Base-by-base conservation (phyloP, 306 rosid species). In the Quercus mongolica region DNA sequence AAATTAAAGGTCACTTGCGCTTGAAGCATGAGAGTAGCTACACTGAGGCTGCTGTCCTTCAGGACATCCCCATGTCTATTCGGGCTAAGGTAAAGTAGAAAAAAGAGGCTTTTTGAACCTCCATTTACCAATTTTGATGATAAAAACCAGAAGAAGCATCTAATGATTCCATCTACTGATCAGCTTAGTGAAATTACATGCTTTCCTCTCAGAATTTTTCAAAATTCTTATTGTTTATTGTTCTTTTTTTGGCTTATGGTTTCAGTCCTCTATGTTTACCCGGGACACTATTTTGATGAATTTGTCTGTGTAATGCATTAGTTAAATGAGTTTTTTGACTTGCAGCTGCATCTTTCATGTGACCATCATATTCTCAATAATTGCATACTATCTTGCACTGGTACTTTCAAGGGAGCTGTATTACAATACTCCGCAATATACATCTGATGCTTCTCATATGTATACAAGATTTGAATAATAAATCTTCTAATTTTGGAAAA, bases 11-110 rank as follows among this genome's bases (percentile, higher is more conserved):
- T 61, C 99, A 95, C 63, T 51, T 95, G 78, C 96, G 97, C 81
- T 88, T 95, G 82, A 98, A 91, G 80, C 89, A 85, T 74, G 99
- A 95, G 82, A 95, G 99, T 85, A 90, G 93, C 85, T 93, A 93
- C 90, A 91, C 97, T 51, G 94, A 93, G 49, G 91, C 94, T 73
- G 33, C 97, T 83, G 93, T 87, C 78, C 85, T 93, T 76, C 93
- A 88, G 79, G 98, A 90, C 63, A 87, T 95, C 76, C 99, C 99
- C 72, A 85, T 92, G 56, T 91, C 98, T 41, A 89, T 95, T 77
- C 96, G 98, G 10, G 80, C 99, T 0, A 91, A 93, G 98, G 99
- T 93, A 91, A 67, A 15, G 41, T 59, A 70, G 56, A 73, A 73
- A 78, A 9, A 65, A 52, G 74, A 46, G 19, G 71, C 23, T 57